Base-by-base conservation (phyloP, 2,329 filamentous ascomycete species). In the Diplodia scrobiculata region DNA sequence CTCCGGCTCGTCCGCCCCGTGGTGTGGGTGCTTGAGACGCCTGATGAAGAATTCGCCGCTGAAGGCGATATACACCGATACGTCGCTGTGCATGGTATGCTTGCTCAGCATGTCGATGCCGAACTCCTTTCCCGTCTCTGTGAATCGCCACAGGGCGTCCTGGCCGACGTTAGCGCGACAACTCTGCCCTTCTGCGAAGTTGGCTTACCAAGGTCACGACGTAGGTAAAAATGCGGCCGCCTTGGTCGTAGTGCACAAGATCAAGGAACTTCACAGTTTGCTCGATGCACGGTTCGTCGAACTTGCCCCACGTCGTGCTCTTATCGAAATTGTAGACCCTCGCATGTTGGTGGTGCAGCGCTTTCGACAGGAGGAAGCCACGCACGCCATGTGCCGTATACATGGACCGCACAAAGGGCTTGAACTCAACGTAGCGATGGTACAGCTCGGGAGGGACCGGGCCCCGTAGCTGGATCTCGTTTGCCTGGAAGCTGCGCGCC, bases 61-160 rank as follows among this genome's bases (percentile, higher is more conserved):
- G 75, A 89, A 97, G 25, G 93, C 94, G 69, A 97, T 91, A 76
- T 97, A 97, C 1, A 91, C 90, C 41, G 88, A 90, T 1, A 97
- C 93, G 76, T 97, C 89, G 70, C 91, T 94, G 79, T 98, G 94
- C 92, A 98, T 97, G 48, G 92, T 96, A 77, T 98, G 94, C 76
- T 98, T 98, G 77, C 89, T 92, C 72, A 98, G 79, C 76, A 97
- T 82, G 78, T 97, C 94, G 72, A 98, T 92, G 63, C 93, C 92
- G 67, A 97, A 97, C 73, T 97, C 93, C 72, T 95, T 95, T 34
- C 94, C 94, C 0, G 94, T 98, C 77, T 97, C 94, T 0, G 94
- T 97, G 78, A 97, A 97, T 53, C 92, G 89, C 74, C 96, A 86
- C 63, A 94, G 83, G 5, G 89, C 90, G 73, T 98, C 94, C 21